Evolutionary conservation across 257 asterid species (phyloP).

Genomic region (Primulina eburnea): DNA sequence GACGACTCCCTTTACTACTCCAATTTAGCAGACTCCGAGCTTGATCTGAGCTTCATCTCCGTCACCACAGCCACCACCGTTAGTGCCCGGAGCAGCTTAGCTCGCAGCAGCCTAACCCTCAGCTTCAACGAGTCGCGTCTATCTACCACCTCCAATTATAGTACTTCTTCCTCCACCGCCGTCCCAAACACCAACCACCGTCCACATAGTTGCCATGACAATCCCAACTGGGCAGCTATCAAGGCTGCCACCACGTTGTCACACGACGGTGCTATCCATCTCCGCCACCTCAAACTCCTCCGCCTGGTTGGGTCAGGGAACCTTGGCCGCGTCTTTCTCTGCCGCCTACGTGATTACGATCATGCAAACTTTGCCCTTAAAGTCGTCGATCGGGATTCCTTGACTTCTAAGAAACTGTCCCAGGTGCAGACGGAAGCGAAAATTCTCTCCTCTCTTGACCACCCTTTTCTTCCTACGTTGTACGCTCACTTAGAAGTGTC

Average conservation of each 20-base stretch:
- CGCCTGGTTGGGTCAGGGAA: conserved; percentile 84
- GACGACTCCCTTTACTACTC: conserved; percentile 34
- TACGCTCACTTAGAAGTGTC: conserved; percentile 79
- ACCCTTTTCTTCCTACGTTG: conserved; percentile 81
- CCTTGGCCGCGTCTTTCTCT: conserved; percentile 89
- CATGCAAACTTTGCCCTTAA: conserved; percentile 82
- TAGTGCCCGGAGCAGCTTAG: conserved; percentile 72
- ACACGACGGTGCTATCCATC: conserved; percentile 71
- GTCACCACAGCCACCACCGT: conserved; percentile 48
- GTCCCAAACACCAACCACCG: conserved; percentile 54
- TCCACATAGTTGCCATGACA: conserved; percentile 66
- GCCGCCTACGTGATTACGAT: conserved; percentile 79
- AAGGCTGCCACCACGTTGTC: conserved; percentile 66
- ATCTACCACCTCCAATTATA: conserved; percentile 39
- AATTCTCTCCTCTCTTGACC: conserved; percentile 64
- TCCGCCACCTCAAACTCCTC: conserved; percentile 78
- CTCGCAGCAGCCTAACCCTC: conserved; percentile 32
- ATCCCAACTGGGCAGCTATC: conserved; percentile 72
- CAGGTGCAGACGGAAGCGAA: conserved; percentile 79
- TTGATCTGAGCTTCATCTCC: conserved; percentile 74
- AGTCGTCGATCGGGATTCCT: conserved; percentile 69
- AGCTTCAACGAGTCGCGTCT: conserved; percentile 80
- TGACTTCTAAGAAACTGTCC: conserved; percentile 57
- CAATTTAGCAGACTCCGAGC: conserved; percentile 60
- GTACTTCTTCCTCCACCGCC: conserved; percentile 36